These are phyloP conservation scores for Saturnispora sanitii DNA, from an alignment of 805 yeast genomes.

Conservation along the genomic window DNA sequence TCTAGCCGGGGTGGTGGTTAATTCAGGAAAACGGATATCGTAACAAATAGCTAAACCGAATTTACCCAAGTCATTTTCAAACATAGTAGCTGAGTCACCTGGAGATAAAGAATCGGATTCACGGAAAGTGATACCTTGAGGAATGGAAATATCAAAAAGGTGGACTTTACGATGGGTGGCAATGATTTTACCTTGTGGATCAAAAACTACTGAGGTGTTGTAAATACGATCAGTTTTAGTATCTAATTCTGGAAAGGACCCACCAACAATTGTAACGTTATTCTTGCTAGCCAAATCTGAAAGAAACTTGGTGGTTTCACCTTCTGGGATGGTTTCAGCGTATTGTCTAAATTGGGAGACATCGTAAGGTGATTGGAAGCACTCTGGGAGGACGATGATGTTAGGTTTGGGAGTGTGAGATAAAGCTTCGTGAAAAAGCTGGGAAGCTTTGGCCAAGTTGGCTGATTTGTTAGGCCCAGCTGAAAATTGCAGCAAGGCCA, in stretches of 20 bases:
- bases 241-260: slow-evolving; percentile 79
- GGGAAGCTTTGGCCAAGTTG: slow-evolving; percentile 61
- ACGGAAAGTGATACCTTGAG: slow-evolving; percentile 79
- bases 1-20: slow-evolving; percentile 62
- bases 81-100: slow-evolving; percentile 75
- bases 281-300: slow-evolving; percentile 57
- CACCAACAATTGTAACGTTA: slow-evolving; percentile 67
- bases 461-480: slow-evolving; percentile 76
- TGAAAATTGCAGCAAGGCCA: slow-evolving; percentile 77
- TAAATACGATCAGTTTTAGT: slow-evolving; percentile 49
- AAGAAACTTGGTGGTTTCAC: slow-evolving; percentile 55
- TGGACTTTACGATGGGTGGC: slow-evolving; percentile 90
- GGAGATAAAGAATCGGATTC: slow-evolving; percentile 70
- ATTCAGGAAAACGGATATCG: slow-evolving; percentile 73
- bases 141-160: slow-evolving; percentile 85
- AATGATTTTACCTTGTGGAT: slow-evolving; percentile 61
- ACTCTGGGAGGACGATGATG: slow-evolving; percentile 83
- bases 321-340: slow-evolving; percentile 77
- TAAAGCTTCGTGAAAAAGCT: slow-evolving; percentile 55
- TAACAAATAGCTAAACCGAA: slow-evolving; percentile 84
- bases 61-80: slow-evolving; percentile 50
- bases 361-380: slow-evolving; percentile 93
- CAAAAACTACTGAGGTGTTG: slow-evolving; percentile 68
- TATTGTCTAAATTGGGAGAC: slow-evolving; percentile 79
- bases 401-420: slow-evolving; percentile 45